These are phyloP conservation scores for Russula sp. DNA, from an alignment of 768 basidiomycete genomes.

Conservation along the genomic window DNA sequence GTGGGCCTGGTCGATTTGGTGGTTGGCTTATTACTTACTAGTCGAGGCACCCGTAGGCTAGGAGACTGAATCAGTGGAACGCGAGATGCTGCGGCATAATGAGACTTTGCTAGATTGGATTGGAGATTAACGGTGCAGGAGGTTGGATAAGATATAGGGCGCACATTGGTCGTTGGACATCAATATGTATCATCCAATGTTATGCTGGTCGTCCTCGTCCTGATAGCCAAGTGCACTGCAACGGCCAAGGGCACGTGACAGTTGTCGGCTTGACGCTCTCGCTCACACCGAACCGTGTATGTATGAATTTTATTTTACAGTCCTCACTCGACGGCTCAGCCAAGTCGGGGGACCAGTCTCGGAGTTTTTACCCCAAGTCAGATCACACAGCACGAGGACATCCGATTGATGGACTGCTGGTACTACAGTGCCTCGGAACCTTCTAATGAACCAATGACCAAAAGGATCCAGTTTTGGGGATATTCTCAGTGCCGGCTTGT, in stretches of 20 bases:
- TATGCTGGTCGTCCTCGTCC: not conserved
- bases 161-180: conserved; percentile 17
- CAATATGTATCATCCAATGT: not conserved
- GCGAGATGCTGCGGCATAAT: conserved; percentile 66
- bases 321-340: no score
- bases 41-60: conserved; percentile 76
- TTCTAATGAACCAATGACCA: no score
- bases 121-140: not conserved
- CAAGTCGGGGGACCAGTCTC: no score
- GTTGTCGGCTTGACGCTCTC: no score
- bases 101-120: conserved; percentile 37
- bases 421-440: no score
- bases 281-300: not conserved
- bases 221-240: not conserved
- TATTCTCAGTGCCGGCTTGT: no score
- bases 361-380: no score
- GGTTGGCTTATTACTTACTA: conserved; percentile 39
- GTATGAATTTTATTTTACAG: no score
- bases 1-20: not conserved
- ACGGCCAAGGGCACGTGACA: not conserved
- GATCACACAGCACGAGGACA: no score
- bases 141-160: not conserved
- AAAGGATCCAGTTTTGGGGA: no score
- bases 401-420: no score
- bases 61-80: conserved; percentile 92